These are phyloP conservation scores for Musa schizocarpa DNA, from an alignment of 176 grass and related monocot genomes.

Conservation along the genomic window DNA sequence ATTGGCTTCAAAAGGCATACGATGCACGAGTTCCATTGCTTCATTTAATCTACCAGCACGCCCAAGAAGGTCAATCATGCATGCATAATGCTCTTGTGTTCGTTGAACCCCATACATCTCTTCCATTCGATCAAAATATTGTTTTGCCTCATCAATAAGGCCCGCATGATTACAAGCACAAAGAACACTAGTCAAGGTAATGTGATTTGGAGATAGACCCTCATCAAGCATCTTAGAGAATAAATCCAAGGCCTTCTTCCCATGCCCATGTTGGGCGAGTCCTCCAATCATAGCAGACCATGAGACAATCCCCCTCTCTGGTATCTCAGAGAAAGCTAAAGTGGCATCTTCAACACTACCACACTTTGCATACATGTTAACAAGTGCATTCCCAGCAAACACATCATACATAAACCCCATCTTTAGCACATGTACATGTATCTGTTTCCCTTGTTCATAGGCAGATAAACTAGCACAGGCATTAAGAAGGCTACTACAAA, in stretches of 20 bases:
- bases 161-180: slow-evolving; percentile 80
- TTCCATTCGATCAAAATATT: slow-evolving; percentile 75
- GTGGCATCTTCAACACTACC: slow-evolving; percentile 80
- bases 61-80: slow-evolving; percentile 83
- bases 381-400: slow-evolving; percentile 71
- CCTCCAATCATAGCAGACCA: slow-evolving; percentile 99
- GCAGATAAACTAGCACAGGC: slow-evolving; percentile 72
- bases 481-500: slow-evolving; percentile 76
- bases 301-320: slow-evolving; percentile 66
- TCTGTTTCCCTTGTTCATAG: slow-evolving; percentile 86
- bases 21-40: slow-evolving; percentile 64
- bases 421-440: slow-evolving; percentile 69
- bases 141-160: slow-evolving; percentile 56
- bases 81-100: slow-evolving; percentile 77
- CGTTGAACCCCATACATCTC: slow-evolving; percentile 56
- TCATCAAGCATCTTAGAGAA: slow-evolving; percentile 61
- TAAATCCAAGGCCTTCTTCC: slow-evolving; percentile 49
- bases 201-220: slow-evolving; percentile 58
- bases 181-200: slow-evolving; percentile 79
- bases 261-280: slow-evolving; percentile 81
- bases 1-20: slow-evolving; percentile 71
- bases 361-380: slow-evolving; percentile 89
- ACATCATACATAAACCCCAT: slow-evolving; percentile 53
- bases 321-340: slow-evolving; percentile 46
- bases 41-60: slow-evolving; percentile 65